These are phyloP conservation scores for Saturnispora diversa DNA, from an alignment of 805 yeast species.

Conservation along the genomic window DNA sequence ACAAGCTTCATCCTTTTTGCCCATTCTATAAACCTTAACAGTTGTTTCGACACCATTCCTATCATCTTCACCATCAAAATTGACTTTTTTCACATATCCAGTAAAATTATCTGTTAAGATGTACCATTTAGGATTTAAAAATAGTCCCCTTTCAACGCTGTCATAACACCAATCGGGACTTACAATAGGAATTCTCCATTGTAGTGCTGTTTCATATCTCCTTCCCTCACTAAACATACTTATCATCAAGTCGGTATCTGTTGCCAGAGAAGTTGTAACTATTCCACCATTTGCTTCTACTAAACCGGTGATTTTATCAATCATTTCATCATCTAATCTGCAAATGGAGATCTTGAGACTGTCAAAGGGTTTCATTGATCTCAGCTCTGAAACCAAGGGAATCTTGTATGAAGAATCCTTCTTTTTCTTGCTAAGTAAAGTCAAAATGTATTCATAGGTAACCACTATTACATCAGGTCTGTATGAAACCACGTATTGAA, in stretches of 20 bases:
- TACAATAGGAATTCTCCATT: slow-evolving; percentile 49
- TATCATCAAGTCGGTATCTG: slow-evolving; percentile 37
- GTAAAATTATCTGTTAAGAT: slow-evolving; percentile 26
- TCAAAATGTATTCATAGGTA: slow-evolving; percentile 37
- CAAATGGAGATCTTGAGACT: slow-evolving; percentile 35
- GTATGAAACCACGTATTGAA: slow-evolving; percentile 38
- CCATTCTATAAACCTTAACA: slow-evolving; percentile 14
- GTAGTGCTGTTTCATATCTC: slow-evolving; percentile 43
- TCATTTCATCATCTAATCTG: slow-evolving; percentile 19
- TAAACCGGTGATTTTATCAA: slow-evolving; percentile 24
- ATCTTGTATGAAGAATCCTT: slow-evolving; percentile 5
- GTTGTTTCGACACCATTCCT: slow-evolving; percentile 6
- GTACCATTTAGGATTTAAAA: slow-evolving; percentile 35
- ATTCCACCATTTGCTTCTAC: slow-evolving; percentile 41
- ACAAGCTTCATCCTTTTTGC: slow-evolving; percentile 16
- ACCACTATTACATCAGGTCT: slow-evolving; percentile 54
- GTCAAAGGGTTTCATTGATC: slow-evolving; percentile 35
- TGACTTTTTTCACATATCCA: slow-evolving; percentile 32
- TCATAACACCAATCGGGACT: slow-evolving; percentile 47
- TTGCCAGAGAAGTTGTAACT: slow-evolving; percentile 42
- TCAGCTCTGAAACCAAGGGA: slow-evolving; percentile 9
- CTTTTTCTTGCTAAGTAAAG: slow-evolving; percentile 49
- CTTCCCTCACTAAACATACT: slow-evolving; percentile 46
- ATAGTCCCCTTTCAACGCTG: slow-evolving; percentile 37
- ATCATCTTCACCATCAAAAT: slow-evolving; percentile 16